Evolutionary conservation across 140 eudicot genomes (phyloP), one percentile per base, ranked within the genome.

Genomic region (Flaveria floridana): DNA sequence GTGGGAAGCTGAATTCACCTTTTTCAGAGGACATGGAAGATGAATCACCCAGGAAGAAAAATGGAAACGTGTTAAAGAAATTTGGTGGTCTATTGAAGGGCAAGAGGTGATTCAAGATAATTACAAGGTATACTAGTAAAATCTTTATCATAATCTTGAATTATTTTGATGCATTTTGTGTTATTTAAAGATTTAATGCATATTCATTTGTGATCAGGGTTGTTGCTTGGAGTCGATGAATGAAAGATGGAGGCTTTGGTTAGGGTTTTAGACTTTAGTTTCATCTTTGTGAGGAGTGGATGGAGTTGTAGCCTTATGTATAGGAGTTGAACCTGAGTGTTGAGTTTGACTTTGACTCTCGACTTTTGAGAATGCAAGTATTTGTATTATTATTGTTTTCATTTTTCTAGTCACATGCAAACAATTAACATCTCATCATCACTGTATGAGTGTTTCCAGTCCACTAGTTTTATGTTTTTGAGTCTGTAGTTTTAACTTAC

Each of bases 1-100:
- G 94, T 14, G 89, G 91, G 71, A 94, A 86, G 71, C 57, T 94
- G 82, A 84, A 74, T 39, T 90, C 89, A 0, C 90, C 92, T 0
- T 85, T 70, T 58, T 81, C 88, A 0, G 96, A 90, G 57, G 94
- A 90, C 25, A 16, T 86, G 84, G 99, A 94, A 52, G 95, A 85
- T 2, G 92, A 85, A 3, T 94, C 89, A 8, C 90, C 87, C 47
- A 94, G 88, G 88, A 94, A 85, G 84, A 94, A 90, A 68, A 88
- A 87, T 68, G 95, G 92, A 5, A 94, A 88, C 75, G 80, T 94
- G 96, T 68, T 94, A 87, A 94, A 79, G 86, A 94, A 86, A 85
- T 79, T 94, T 8, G 88, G 97, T 11, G 91, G 81, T 53, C 72
- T 94, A 65, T 79, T 86, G 94, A 94, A 88, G 80, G 79, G 90